Evolutionary conservation across 2,329 filamentous ascomycete genomes (phyloP), one percentile per base, ranked within the genome.

Genomic region (Colletotrichum endophyticum): DNA sequence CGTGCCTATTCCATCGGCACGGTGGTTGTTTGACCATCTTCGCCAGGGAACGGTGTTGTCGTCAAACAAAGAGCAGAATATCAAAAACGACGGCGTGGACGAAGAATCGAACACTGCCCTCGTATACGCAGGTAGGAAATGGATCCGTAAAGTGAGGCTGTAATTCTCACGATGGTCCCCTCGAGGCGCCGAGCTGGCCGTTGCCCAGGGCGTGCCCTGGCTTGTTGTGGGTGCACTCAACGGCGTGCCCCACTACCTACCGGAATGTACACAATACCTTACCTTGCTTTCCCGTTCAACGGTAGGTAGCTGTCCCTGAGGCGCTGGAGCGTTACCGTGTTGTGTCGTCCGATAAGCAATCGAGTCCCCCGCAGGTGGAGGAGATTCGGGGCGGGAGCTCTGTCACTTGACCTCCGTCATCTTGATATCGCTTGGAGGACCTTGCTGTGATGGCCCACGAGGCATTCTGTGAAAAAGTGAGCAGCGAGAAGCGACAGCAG

Each of bases 121-220:
- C 9, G 30, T n/a, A 15, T 30, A 13, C 19, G 25, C 44, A 19
- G 34, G 16, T 12, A 25, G 25, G 22, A 44, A 68, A 49, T 49
- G 28, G 32, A 49, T n/a, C n/a, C 61, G 53, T 39, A 73, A 39
- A 30, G 16, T 56, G 53, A 49, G 63, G 70, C 70, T 69, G 64
- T 28, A 61, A 34, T 59, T 61, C 19, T 27, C 59, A 59, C 22
- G 15, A 64, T 59, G 72, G 34, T 34, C 28, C 44, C 32, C 63
- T 66, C 36, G 36, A 39, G 27, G 39, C 25, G 34, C 44, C 72
- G 62, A 22, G 30, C 53, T 57, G 30, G n/a, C 66, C 66, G n/a
- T 59, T 71, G 57, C 27, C 49, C 67, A 71, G 72, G 72, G 72
- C 72, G 64, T 74, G 67, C 59, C 67, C 59, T 64, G 67, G 67